Evolutionary conservation across 768 basidiomycete species (phyloP).

Genomic region (Leccinum olivaceopallidum): DNA sequence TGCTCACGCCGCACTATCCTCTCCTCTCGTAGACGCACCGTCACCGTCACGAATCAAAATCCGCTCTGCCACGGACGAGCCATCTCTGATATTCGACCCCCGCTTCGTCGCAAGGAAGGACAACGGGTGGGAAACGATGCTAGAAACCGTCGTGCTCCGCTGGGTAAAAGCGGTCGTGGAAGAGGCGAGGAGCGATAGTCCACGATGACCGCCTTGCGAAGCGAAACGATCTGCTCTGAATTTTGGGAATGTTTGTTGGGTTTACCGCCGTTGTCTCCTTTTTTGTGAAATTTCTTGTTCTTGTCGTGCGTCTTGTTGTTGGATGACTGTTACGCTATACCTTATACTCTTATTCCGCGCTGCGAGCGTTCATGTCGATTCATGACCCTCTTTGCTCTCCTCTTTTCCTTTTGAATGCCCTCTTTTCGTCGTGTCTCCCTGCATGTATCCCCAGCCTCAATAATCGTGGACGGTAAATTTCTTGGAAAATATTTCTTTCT

Average conservation of each 20-base stretch:
- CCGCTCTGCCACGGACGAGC: constrained; percentile 44
- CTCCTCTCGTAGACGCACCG: constrained; percentile 14
- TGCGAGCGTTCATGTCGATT: not conserved
- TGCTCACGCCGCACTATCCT: constrained; percentile 6
- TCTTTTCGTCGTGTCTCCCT: not conserved
- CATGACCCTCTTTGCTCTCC: not conserved
- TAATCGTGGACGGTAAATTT: not conserved
- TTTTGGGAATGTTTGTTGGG: constrained; percentile 1
- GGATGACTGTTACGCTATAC: not conserved
- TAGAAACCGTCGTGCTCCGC: constrained; percentile 56
- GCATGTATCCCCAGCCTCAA: not conserved
- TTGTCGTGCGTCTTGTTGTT: not conserved
- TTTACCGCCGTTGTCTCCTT: not conserved
- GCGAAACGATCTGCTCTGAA: not conserved
- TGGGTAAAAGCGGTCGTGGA: constrained; percentile 73
- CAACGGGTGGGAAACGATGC: constrained; percentile 80
- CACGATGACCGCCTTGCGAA: constrained; percentile 16
- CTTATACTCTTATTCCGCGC: not conserved
- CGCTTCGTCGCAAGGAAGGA: constrained; percentile 71
- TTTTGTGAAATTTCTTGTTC: not conserved
- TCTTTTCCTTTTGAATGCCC: not conserved
- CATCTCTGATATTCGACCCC: constrained; percentile 68
- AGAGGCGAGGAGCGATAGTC: constrained; percentile 53
- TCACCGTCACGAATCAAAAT: constrained; percentile 34
- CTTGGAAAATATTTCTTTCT: not conserved